phyloP scores from a whole-genome alignment of 768 basidiomycete genomes.

The Megacollybia marginata region DNA sequence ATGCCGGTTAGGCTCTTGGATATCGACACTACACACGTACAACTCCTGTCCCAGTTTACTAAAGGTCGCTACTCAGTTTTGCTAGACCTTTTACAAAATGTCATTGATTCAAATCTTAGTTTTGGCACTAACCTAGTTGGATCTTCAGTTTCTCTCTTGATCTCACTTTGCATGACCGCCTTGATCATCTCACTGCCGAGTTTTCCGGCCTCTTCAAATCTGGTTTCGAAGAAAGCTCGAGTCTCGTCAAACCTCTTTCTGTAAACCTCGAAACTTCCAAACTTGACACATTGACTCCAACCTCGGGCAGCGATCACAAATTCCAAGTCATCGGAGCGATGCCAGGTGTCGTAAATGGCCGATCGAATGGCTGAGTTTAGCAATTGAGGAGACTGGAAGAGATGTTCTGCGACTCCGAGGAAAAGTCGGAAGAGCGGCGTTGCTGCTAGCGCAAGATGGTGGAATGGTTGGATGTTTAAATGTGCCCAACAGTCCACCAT shows the following conservation, averaged over 20 bases:
- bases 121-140: too few relatives aligned
- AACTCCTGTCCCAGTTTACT: too few relatives aligned
- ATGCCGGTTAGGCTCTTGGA: too few relatives aligned
- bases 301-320: conserved; percentile 90
- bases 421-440: conserved; percentile 95
- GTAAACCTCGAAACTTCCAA: conserved; percentile 90
- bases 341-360: conserved; percentile 67
- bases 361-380: conserved; percentile 68
- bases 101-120: too few relatives aligned
- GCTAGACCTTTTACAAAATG: too few relatives aligned
- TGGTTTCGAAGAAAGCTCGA: conserved; percentile 70
- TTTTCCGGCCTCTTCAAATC: conserved; percentile 81
- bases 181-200: conserved; percentile 88
- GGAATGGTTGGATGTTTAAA: conserved; percentile 81
- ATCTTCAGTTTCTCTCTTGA: conserved; percentile 21
- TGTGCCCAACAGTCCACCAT: conserved; percentile 99
- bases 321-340: conserved; percentile 86
- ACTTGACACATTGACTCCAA: conserved; percentile 94
- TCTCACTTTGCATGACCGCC: conserved; percentile 64
- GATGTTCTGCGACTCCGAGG: conserved; percentile 94
- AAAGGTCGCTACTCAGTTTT: too few relatives aligned
- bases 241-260: conserved; percentile 73
- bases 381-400: conserved; percentile 66
- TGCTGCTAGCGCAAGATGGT: conserved; percentile 86
- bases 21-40: too few relatives aligned